These are phyloP conservation scores for Polyporus arcularius DNA, from an alignment of 768 basidiomycete genomes.

Conservation along the genomic window DNA sequence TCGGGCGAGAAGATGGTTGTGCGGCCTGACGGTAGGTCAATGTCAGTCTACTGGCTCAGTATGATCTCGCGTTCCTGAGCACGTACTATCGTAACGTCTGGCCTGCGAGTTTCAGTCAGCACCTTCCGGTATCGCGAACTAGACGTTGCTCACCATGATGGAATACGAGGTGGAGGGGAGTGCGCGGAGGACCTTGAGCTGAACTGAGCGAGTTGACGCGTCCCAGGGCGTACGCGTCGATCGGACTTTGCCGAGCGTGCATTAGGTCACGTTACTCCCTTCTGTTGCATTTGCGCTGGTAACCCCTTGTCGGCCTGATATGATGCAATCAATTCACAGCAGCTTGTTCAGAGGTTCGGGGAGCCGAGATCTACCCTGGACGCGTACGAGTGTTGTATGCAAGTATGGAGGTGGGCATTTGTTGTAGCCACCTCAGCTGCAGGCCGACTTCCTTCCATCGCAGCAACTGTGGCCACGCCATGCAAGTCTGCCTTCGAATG, in stretches of 20 bases:
- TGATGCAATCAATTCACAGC: not conserved
- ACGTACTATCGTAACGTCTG: slow-evolving; percentile 93
- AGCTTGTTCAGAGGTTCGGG: too few relatives aligned
- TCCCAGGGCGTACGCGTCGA: slow-evolving; percentile 28
- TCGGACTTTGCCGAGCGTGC: slow-evolving; percentile 15
- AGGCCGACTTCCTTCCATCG: too few relatives aligned
- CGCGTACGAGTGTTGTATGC: too few relatives aligned
- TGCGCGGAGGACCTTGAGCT: not conserved
- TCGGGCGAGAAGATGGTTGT: slow-evolving; percentile 99
- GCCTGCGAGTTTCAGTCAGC: slow-evolving; percentile 50
- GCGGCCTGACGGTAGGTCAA: slow-evolving; percentile 56
- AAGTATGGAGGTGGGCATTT: too few relatives aligned
- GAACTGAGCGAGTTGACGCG: slow-evolving; percentile 24
- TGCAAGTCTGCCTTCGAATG: too few relatives aligned
- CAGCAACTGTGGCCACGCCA: too few relatives aligned
- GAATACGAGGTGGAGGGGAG: not conserved
- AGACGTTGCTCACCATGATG: slow-evolving; percentile 20
- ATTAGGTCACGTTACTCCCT: not conserved
- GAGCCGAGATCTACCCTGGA: too few relatives aligned
- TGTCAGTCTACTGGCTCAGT: slow-evolving; percentile 2
- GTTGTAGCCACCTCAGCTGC: too few relatives aligned
- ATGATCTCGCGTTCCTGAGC: not conserved
- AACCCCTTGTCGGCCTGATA: not conserved
- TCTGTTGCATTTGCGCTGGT: not conserved
- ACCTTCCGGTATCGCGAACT: not conserved